Conservation (phyloP, 148 eudicot genomes). For the Nepenthes gracilis region DNA sequence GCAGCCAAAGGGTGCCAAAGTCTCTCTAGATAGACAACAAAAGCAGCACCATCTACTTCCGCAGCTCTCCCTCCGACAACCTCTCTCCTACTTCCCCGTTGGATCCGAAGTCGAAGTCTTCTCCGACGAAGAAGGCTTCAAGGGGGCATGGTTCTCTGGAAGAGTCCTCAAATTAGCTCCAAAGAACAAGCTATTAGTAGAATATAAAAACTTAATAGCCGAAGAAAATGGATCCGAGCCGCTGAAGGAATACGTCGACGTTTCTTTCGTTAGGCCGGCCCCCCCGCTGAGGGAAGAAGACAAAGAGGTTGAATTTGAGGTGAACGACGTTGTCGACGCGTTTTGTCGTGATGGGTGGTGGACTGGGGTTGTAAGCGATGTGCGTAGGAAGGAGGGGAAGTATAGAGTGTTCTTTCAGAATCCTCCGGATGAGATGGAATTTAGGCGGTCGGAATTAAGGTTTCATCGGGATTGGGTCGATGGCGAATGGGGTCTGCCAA, state of each 20-base stretch:
- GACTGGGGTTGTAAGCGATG: constrained; percentile 14
- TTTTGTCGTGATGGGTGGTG: constrained; percentile 26
- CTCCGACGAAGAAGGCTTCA: constrained; percentile 44
- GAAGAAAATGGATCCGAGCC: constrained; percentile 10
- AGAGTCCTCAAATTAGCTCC: constrained; percentile 19
- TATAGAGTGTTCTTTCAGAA: constrained; percentile 8
- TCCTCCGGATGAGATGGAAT: constrained; percentile 15
- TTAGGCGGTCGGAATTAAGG: constrained; percentile 12
- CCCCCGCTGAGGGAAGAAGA: constrained; percentile 4
- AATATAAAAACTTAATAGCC: constrained; percentile 12
- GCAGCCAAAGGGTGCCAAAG: constrained; percentile 11
- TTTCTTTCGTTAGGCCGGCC: constrained; percentile 10
- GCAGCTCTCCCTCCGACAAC: not conserved
- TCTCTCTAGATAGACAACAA: not conserved
- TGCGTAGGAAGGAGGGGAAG: not conserved
- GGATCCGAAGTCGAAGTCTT: constrained; percentile 44
- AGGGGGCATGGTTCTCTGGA: constrained; percentile 34
- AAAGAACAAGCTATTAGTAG: constrained; percentile 6
- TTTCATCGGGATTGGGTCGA: constrained; percentile 14
- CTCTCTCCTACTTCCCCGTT: constrained; percentile 7
- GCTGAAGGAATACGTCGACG: constrained; percentile 13
- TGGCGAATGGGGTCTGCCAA: constrained; percentile 22
- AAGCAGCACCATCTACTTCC: not conserved
- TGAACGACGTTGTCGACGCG: constrained; percentile 29
- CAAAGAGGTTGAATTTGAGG: constrained; percentile 2